Percentiles rank a stretch among this genome's conserved stretches.
These are phyloP conservation scores for Lecanosticta acicola DNA, from an alignment of 2,329 filamentous ascomycete genomes.

Conservation along the genomic window DNA sequence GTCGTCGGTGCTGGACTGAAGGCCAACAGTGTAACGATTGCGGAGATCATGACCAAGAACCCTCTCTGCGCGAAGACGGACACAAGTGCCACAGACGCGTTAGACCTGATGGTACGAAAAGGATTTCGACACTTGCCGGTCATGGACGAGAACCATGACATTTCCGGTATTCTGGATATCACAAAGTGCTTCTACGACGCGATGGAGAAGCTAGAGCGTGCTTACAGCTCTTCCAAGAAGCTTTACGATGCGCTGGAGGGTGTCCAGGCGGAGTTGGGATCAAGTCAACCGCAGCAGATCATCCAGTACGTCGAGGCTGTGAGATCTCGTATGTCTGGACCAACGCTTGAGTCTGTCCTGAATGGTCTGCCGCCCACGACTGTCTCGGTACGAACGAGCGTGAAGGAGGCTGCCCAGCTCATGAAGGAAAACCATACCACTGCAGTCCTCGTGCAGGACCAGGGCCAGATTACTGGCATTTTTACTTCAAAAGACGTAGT, in stretches of 20 bases:
- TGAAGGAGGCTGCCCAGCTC: constrained; percentile 86
- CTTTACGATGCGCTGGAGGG: constrained; percentile 96
- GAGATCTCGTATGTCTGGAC: constrained; percentile 93
- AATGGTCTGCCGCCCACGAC: constrained; percentile 89
- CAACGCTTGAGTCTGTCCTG: constrained; percentile 88
- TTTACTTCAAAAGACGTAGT: constrained; percentile 99
- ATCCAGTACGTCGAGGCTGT: constrained; percentile 98
- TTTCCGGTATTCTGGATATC: constrained; percentile 95
- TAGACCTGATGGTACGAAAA: constrained; percentile 97
- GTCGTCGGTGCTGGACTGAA: constrained; percentile 89
- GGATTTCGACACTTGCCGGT: constrained; percentile 96
- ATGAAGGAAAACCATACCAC: constrained; percentile 99
- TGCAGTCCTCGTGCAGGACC: constrained; percentile 90
- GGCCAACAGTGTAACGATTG: constrained; percentile 83
- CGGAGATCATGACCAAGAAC: constrained; percentile 99
- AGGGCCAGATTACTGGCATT: constrained; percentile 95
- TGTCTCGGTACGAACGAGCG: constrained; percentile 90
- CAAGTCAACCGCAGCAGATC: constrained; percentile 95
- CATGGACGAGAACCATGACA: constrained; percentile 99
- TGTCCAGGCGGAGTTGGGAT: constrained; percentile 92
- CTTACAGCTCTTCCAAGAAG: constrained; percentile 96
- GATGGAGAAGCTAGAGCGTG: constrained; percentile 98
- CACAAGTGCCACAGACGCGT: constrained; percentile 92
- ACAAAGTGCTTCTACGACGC: constrained; percentile 99
- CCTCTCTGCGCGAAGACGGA: constrained; percentile 94